Conservation (phyloP, 768 basidiomycete genomes). For the Hygrophoropsis aurantiaca region DNA sequence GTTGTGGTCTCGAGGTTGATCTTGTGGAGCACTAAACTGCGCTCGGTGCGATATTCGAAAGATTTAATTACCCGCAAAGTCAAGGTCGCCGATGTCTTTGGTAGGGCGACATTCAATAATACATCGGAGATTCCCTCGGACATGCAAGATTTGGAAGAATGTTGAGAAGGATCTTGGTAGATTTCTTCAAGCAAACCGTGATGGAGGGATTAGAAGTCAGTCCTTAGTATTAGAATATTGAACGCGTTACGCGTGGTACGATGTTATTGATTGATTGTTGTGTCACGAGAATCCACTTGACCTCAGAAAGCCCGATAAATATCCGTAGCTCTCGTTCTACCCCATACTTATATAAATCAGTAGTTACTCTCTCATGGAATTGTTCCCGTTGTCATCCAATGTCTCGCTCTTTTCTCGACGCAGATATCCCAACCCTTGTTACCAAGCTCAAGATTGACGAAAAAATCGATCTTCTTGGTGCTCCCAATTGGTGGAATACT, state of each 20-base stretch:
- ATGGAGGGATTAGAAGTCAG: no score
- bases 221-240: no score
- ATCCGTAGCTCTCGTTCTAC: no score
- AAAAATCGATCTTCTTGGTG: constrained; percentile 62
- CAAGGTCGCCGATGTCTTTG: constrained; percentile 76
- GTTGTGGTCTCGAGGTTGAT: constrained; percentile 80
- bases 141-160: constrained; percentile 20
- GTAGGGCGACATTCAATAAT: constrained; percentile 64
- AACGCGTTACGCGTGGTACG: no score
- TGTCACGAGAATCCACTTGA: not conserved
- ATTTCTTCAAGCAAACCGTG: no score
- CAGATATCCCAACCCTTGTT: constrained; percentile 52
- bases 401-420: constrained; percentile 49
- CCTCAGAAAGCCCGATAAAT: no score
- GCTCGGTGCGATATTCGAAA: constrained; percentile 89
- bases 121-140: constrained; percentile 37
- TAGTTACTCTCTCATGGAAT: constrained; percentile 1
- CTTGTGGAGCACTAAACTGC: constrained; percentile 79
- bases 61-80: constrained; percentile 95
- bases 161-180: not conserved
- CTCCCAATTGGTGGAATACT: constrained; percentile 75
- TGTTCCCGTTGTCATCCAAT: not conserved
- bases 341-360: not conserved
- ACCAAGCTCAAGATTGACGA: constrained; percentile 56
- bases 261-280: not conserved